A percentile compares a stretch with the other conserved stretches of the same genome.
phyloP scores from a whole-genome alignment of 1,139 yeast species.

The Diutina mesorugosa region DNA sequence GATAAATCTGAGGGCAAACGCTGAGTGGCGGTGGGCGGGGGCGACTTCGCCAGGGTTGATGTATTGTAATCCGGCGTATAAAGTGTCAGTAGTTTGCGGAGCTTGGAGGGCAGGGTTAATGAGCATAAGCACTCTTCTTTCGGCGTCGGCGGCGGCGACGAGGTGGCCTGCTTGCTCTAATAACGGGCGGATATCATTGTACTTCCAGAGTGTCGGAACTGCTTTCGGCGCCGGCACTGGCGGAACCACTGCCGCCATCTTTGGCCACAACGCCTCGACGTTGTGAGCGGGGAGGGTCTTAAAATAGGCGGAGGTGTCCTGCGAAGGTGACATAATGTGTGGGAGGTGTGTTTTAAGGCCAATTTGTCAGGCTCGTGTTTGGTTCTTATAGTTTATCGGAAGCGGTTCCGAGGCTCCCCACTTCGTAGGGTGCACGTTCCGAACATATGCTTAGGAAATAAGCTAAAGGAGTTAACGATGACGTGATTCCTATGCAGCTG shows the following conservation, averaged over 20 bases:
- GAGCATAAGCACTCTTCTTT: slow-evolving; percentile 12
- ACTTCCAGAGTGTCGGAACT: slow-evolving; percentile 10
- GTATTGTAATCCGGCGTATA: slow-evolving; percentile 12
- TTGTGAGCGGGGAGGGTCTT: slow-evolving; percentile 3
- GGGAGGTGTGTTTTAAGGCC: neutral
- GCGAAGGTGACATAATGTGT: neutral
- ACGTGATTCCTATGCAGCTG: no score
- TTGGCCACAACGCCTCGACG: slow-evolving; percentile 13
- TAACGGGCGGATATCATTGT: slow-evolving; percentile 9
- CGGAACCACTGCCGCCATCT: slow-evolving; percentile 13
- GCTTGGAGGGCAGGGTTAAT: slow-evolving; percentile 11
- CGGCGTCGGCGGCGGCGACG: slow-evolving; percentile 11
- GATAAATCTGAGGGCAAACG: slow-evolving; percentile 12
- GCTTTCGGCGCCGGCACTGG: slow-evolving; percentile 12
- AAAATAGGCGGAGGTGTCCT: neutral
- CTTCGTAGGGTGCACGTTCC: no score
- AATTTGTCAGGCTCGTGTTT: neutral
- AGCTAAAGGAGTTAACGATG: no score
- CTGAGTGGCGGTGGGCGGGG: slow-evolving; percentile 12
- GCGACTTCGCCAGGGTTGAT: slow-evolving; percentile 13
- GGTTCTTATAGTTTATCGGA: no score
- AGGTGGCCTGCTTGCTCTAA: slow-evolving; percentile 9
- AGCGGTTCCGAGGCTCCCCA: no score
- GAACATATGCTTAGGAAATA: no score
- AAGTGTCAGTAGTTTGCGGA: slow-evolving; percentile 13